Conservation (phyloP, 2,329 filamentous ascomycete species). For the Dendryphion nanum region DNA sequence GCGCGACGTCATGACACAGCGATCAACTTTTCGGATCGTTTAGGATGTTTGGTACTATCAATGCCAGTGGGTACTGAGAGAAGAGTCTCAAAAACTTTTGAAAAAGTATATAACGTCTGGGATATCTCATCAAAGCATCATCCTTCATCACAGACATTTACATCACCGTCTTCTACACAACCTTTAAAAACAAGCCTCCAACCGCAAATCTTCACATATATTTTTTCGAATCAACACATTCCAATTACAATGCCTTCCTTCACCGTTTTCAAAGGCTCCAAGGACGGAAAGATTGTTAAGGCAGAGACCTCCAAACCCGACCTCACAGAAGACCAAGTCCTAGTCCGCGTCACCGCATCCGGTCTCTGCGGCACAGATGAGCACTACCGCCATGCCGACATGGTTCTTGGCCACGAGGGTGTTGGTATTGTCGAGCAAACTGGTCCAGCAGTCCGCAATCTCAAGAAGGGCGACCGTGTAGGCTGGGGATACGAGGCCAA, state of each 20-base stretch:
- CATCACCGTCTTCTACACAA: too few species aligned
- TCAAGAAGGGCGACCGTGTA: conserved; percentile 54
- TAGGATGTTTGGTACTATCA: too few species aligned
- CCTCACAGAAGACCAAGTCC: conserved; percentile 53
- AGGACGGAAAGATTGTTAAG: conserved; percentile 56
- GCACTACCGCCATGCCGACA: conserved; percentile 44
- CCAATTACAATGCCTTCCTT: conserved; percentile 49
- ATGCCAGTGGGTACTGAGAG: too few species aligned
- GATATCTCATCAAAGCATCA: too few species aligned
- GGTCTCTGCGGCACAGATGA: conserved; percentile 65
- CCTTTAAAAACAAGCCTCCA: too few species aligned
- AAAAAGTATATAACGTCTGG: too few species aligned
- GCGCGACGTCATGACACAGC: too few species aligned
- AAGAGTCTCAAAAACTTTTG: too few species aligned
- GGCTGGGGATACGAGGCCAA: conserved; percentile 52
- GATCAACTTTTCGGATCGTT: too few species aligned
- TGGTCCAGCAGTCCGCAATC: conserved; percentile 45
- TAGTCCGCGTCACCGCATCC: conserved; percentile 63
- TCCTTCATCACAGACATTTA: too few species aligned
- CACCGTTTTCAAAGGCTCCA: conserved; percentile 64
- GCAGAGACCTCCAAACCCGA: conserved; percentile 48
- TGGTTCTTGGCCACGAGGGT: conserved; percentile 56
- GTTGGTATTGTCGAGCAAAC: conserved; percentile 51
- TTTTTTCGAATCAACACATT: too few species aligned
- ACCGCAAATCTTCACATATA: too few species aligned